Base-by-base conservation (phyloP, 768 basidiomycete species). In the Lactarius psammicola region DNA sequence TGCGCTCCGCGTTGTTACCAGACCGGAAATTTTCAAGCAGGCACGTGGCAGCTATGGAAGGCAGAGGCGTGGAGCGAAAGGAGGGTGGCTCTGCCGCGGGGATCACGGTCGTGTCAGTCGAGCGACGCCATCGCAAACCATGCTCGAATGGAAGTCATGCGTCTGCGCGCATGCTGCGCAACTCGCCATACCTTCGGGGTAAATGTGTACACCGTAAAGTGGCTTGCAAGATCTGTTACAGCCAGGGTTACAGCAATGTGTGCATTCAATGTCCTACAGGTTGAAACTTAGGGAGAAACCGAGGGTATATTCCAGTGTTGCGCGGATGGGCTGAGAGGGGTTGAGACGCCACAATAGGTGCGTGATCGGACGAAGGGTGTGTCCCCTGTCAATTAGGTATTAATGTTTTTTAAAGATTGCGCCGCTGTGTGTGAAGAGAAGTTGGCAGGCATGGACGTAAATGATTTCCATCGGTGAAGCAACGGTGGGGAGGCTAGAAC, bases 31-130 rank as follows among this genome's bases (percentile, higher is more conserved):
- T 23, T 56, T 44, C 28, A 46, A 11, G 20, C 23, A 38, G 40
- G 40, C 38, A 40, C 40, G 33, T 26, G 44, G 33, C 42, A 31
- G 23, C 28, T 20, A 2, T 17, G 30, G 6, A 15, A 28, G 26
- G 20, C 11, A n/a, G 40, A 17, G 31, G 54, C 59, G 64, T 59
- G 64, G 59, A 56, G 59, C 10, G 33, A 56, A 34, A 36, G 54
- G 59, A 40, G 42, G n/a, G 53, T n/a, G 9, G 7, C 8, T 40
- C 9, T 20, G 56, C 65, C 65, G 60, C 60, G 60, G 65, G 55
- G 60, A 62, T 49, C 46, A 49, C 46, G 46, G 23, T 40, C 6
- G 11, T n/a, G 26, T 31, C 33, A 60, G 42, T 36, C 26, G 23
- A 34, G 23, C 34, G 40, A 55, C 42, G 31, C n/a, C 54, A 13